Base-by-base conservation (phyloP, 805 yeast genomes). In the Ogataea pignaliae region DNA sequence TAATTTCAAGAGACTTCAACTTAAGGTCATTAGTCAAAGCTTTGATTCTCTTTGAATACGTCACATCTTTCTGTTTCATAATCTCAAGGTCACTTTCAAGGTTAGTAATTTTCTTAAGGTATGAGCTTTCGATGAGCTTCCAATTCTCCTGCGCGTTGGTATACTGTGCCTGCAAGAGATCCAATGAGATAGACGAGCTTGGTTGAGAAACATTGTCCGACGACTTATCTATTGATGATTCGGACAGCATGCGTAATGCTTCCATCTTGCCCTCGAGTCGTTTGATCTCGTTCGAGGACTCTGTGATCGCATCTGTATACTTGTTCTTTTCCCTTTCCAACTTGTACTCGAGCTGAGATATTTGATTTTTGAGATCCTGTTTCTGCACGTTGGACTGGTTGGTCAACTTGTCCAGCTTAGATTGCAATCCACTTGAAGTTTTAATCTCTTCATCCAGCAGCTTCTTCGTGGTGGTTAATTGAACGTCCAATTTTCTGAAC, bases 121-220 rank as follows among this genome's bases (percentile, higher is more conserved):
- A 70, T 3, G 79, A 71, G 34, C 84, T 75, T 61, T 93, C 97
- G 36, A 88, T 81, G 15, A 80, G 68, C 44, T 84, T 82, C 95
- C 96, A 88, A 60, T 84, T 87, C 50, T 83, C 88, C 44, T 83
- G 83, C 0, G 91, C 85, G 13, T 81, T 74, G 8, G 85, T 75
- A 51, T 86, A 83, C 60, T 89, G 93, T 2, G 77, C 68, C 55
- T 85, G 89, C 16, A 87, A 57, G 13, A 73, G 65, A 51, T 82
- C 80, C 12, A 47, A 50, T 4, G 61, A 46, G 3, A 44, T 35
- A 3, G 53, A 43, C 3, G 53, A 46, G 18, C 39, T 43, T 28
- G 40, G 36, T 18, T 38, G 41, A 7, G 37, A 29, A 26, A 21
- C 29, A 2, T 17, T 35, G 12, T 44, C 52, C 8, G 15, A 11